These are phyloP conservation scores for Microthyrium microscopicum DNA, from an alignment of 2,329 filamentous ascomycete genomes.

Conservation along the genomic window DNA sequence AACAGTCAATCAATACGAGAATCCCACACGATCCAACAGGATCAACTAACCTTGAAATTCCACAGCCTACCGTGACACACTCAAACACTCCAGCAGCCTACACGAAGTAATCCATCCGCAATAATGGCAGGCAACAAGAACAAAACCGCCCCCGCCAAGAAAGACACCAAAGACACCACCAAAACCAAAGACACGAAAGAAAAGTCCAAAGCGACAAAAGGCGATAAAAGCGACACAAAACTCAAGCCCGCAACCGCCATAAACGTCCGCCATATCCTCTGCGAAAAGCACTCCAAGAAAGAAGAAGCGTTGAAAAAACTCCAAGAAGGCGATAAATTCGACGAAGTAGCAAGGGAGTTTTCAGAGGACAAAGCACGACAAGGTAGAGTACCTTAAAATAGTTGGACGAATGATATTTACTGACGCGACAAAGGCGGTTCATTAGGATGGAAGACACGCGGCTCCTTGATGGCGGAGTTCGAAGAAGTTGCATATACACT, in stretches of 20 bases:
- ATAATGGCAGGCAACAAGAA: too few species aligned
- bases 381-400: not conserved
- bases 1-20: too few species aligned
- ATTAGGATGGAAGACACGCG: conserved; percentile 57
- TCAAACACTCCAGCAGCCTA: too few species aligned
- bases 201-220: conserved; percentile 17
- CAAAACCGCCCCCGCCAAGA: conserved; percentile 16
- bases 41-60: too few species aligned
- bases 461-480: conserved; percentile 49
- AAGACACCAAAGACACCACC: conserved; percentile 24
- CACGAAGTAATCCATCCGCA: too few species aligned
- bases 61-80: too few species aligned
- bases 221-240: conserved; percentile 20
- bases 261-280: conserved; percentile 62
- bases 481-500: conserved; percentile 57
- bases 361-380: conserved; percentile 57
- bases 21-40: too few species aligned
- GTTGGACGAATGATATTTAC: not conserved
- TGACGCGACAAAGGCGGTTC: conserved; percentile 38
- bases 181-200: conserved; percentile 21
- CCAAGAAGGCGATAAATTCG: conserved; percentile 50
- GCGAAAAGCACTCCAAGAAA: conserved; percentile 62
- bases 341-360: conserved; percentile 54
- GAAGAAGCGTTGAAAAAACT: conserved; percentile 58
- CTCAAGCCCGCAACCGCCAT: conserved; percentile 49